Base-by-base conservation (phyloP, 1,284 basidiomycete species). In the Papiliotrema terrestris region DNA sequence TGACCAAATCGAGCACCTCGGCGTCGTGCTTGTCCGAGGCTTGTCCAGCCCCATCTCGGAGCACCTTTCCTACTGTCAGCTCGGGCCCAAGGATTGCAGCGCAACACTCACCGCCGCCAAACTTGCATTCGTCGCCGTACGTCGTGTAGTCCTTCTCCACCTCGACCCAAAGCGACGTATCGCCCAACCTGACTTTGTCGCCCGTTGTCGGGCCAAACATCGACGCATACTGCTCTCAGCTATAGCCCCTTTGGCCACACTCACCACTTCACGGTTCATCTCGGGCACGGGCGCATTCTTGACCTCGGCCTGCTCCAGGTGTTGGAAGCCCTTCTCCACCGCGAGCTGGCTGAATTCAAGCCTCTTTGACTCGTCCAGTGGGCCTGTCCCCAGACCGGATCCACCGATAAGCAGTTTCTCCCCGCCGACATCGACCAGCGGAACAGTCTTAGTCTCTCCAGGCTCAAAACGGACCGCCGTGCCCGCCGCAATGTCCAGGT, bases 381-480 rank as follows among this genome's bases (percentile, higher is more conserved):
- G 66, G 5, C 88, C 88, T 22, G 83, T 77, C 3, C 86, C 86
- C 37, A 97, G 78, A 1, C 80, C 76, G 69, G 93, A 95, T 0
- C 95, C 92, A 3, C 95, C 93, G 1, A 84, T 82, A 45, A 94
- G 84, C 45, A 84, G 74, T 65, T 84, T 83, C 1, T 77, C 74
- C 0, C 94, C 95, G 14, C 84, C 87, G 43, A 96, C 88, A 22
- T 84, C 76, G 54, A 91, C 89, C 3, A 98, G 83, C 0, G 83
- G 83, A 29, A 98, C 89, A 0, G 87, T 86, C 78, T 92, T 93
- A 26, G 78, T 74, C 67, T 96, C 91, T 8, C 93, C 93, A 0
- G 96, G 95, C 72, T 99, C 96, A 72, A 98, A 98, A 19, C 96
- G 86, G 5, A 97, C 89, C 1, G 96, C 94, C 0, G 93, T 98